Conservation (phyloP, 2,329 filamentous ascomycete species). For the Penicillium aurantiogriseum region DNA sequence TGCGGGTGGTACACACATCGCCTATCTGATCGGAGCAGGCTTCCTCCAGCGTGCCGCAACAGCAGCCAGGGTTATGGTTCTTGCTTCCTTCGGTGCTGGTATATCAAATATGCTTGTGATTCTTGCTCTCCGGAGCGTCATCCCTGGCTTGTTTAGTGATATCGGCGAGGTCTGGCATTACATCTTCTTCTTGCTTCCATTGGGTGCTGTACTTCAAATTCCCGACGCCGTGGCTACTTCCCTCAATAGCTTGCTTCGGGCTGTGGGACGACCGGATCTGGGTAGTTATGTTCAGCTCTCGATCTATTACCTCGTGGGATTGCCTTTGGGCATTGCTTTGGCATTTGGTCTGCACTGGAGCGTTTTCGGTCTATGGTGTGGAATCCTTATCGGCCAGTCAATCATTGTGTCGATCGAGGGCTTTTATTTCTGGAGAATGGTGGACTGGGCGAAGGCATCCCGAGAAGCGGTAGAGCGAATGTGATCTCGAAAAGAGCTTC, state of each 20-base stretch:
- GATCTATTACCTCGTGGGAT: slow-evolving; percentile 76
- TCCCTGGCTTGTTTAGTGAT: slow-evolving; percentile 71
- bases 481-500: background rate
- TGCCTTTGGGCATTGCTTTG: slow-evolving; percentile 73
- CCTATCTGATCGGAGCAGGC: slow-evolving; percentile 84
- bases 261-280: slow-evolving; percentile 78
- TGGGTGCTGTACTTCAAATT: slow-evolving; percentile 80
- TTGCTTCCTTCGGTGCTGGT: slow-evolving; percentile 65
- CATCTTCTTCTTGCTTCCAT: slow-evolving; percentile 66
- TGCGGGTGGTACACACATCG: slow-evolving; percentile 78
- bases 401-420: slow-evolving; percentile 54
- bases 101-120: slow-evolving; percentile 71
- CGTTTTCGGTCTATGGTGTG: slow-evolving; percentile 73
- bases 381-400: slow-evolving; percentile 66
- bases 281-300: slow-evolving; percentile 81
- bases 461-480: slow-evolving; percentile 6
- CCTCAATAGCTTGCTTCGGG: slow-evolving; percentile 78
- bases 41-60: slow-evolving; percentile 74
- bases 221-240: slow-evolving; percentile 74
- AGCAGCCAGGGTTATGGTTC: slow-evolving; percentile 69
- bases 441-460: slow-evolving; percentile 13
- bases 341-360: slow-evolving; percentile 74
- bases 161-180: slow-evolving; percentile 65
- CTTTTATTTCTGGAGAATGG: slow-evolving; percentile 45
- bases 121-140: slow-evolving; percentile 62